phyloP scores from a whole-genome alignment of 495 filamentous ascomycete species.

The Staphylotrichum longicolle region DNA sequence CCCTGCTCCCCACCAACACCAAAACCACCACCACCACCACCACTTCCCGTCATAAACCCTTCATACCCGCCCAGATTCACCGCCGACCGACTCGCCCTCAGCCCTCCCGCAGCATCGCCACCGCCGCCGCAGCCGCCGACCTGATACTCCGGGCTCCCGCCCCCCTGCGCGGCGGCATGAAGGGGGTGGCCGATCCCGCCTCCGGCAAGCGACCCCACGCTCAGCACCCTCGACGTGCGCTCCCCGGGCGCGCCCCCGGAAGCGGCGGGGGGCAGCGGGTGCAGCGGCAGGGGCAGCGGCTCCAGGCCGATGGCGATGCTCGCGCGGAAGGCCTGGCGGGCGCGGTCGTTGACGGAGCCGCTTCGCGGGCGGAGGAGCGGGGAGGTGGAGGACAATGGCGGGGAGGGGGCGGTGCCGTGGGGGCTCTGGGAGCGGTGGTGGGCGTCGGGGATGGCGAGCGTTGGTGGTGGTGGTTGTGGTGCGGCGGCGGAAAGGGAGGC shows the following conservation, averaged over 20 bases:
- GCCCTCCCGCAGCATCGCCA: neutral
- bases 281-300: constrained; percentile 31
- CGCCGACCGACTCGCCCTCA: constrained; percentile 19
- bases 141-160: neutral
- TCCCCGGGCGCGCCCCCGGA: neutral
- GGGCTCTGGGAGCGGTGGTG: neutral
- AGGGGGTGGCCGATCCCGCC: too few species aligned
- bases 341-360: constrained; percentile 31
- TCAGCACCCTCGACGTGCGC: constrained; percentile 10
- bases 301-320: constrained; percentile 50
- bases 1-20: too few species aligned
- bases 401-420: neutral
- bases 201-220: neutral
- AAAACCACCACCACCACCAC: neutral
- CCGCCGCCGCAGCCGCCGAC: neutral
- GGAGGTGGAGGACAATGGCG: neutral
- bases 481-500: neutral
- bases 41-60: neutral
- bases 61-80: constrained; percentile 11
- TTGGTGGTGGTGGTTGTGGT: neutral
- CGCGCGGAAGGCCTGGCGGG: constrained; percentile 37
- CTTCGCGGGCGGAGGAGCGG: constrained; percentile 31
- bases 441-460: neutral
- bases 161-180: too few species aligned
- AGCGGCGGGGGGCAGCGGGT: too few species aligned